Conservation (phyloP, 1,284 basidiomycete species). For the Cryptococcus floricola region DNA sequence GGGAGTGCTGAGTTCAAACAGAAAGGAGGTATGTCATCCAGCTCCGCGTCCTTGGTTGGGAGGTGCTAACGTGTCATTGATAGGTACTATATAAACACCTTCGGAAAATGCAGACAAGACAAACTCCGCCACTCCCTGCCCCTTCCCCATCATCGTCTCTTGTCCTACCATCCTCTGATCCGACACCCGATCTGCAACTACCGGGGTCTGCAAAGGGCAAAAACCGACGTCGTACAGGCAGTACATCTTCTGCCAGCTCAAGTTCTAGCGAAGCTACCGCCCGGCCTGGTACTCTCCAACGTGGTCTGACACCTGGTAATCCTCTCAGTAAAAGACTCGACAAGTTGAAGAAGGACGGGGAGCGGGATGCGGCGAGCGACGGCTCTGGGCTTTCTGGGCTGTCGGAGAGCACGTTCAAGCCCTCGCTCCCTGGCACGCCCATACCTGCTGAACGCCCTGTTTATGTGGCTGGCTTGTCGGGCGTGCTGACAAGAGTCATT, state of each 20-base stretch:
- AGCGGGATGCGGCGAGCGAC: background rate
- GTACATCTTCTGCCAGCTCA: constrained; percentile 15
- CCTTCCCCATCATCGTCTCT: constrained; percentile 27
- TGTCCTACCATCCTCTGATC: constrained; percentile 12
- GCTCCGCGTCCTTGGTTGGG: background rate
- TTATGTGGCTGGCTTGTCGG: background rate
- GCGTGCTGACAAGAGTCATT: background rate
- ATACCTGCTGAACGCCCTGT: background rate
- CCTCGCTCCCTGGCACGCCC: background rate
- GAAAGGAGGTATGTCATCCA: constrained; percentile 38
- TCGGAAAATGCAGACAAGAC: constrained; percentile 20
- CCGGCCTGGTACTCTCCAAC: constrained; percentile 9
- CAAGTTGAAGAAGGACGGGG: background rate
- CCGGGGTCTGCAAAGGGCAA: background rate
- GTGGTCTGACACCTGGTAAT: constrained; percentile 1
- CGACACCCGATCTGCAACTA: background rate
- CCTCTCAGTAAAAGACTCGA: background rate
- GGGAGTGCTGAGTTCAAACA: constrained; percentile 37
- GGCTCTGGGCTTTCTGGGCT: background rate
- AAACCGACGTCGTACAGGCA: background rate
- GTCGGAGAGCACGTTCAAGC: background rate
- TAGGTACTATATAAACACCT: constrained; percentile 41
- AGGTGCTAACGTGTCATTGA: background rate
- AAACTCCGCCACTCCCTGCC: constrained; percentile 13
- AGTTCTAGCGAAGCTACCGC: constrained; percentile 31